Conservation (phyloP, 768 basidiomycete species). For the Hypholoma fasciculare region DNA sequence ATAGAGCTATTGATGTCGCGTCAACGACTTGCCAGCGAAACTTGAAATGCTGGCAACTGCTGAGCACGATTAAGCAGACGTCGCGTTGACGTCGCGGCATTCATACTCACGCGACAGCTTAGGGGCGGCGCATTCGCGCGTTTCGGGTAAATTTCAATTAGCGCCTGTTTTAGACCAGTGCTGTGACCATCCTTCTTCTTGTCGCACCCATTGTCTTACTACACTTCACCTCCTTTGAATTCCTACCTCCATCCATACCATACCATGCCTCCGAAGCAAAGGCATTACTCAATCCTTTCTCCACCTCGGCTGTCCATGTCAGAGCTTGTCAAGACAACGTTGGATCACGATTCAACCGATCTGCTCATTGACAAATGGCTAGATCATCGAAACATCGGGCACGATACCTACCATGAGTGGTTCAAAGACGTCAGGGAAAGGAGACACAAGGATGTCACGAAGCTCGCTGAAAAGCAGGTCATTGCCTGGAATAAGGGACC, state of each 20-base stretch:
- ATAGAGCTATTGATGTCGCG: too few species aligned
- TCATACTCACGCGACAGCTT: slow-evolving; percentile 11
- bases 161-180: slow-evolving; percentile 15
- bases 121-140: slow-evolving; percentile 33
- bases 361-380: slow-evolving; percentile 85
- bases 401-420: slow-evolving; percentile 78
- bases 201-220: slow-evolving; percentile 20
- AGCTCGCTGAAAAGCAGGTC: slow-evolving; percentile 39
- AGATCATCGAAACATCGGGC: slow-evolving; percentile 58
- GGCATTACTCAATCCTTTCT: slow-evolving; percentile 61
- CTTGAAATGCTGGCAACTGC: too few species aligned
- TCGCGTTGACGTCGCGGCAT: background rate
- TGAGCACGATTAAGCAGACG: background rate
- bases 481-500: slow-evolving; percentile 70
- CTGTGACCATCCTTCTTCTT: slow-evolving; percentile 15
- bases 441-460: slow-evolving; percentile 45
- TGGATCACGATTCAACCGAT: slow-evolving; percentile 76
- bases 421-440: slow-evolving; percentile 69
- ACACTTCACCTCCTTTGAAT: background rate
- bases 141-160: slow-evolving; percentile 26
- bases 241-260: background rate
- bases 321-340: slow-evolving; percentile 76
- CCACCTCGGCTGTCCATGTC: slow-evolving; percentile 73
- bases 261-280: slow-evolving; percentile 43
- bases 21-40: too few species aligned